A percentile compares a stretch with the other conserved stretches of the same genome.
phyloP scores from a whole-genome alignment of 1,284 basidiomycete species.

The Ustilago nuda region DNA sequence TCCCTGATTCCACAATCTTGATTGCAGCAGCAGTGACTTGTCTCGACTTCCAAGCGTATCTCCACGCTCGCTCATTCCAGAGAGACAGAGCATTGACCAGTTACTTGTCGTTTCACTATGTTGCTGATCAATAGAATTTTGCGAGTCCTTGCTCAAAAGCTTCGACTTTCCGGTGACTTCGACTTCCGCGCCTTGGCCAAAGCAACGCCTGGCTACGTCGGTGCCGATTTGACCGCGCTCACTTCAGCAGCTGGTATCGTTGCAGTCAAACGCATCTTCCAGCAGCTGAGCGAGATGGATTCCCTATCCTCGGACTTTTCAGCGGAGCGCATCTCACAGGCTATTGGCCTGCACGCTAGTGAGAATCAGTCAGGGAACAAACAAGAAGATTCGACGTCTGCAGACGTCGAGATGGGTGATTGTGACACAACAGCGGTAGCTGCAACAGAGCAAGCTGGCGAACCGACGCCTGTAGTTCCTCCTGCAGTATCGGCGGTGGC shows the following conservation, averaged over 20 bases:
- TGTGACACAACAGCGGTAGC: conserved; percentile 6
- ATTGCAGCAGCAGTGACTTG: conserved; percentile 6
- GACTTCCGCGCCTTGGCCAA: conserved; percentile 86
- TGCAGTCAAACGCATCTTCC: conserved; percentile 94
- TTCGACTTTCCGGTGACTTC: conserved; percentile 78
- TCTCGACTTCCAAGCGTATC: neutral
- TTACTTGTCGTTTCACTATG: neutral
- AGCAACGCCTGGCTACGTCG: conserved; percentile 95
- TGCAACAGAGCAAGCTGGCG: neutral
- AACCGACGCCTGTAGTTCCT: neutral
- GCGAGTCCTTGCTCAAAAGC: conserved; percentile 60
- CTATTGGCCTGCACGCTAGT: conserved; percentile 30
- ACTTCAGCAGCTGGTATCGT: conserved; percentile 94
- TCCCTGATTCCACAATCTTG: conserved; percentile 43
- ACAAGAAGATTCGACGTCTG: conserved; percentile 3
- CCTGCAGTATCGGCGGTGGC: conserved; percentile 4
- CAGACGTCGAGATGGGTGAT: conserved; percentile 53
- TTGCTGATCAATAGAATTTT: conserved; percentile 50
- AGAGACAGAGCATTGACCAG: conserved; percentile 20
- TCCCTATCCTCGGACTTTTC: conserved; percentile 40
- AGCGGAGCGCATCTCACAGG: conserved; percentile 33
- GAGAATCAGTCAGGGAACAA: conserved; percentile 6
- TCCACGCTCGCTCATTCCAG: neutral
- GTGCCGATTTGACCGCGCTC: conserved; percentile 89
- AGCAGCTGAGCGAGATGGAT: conserved; percentile 73